Evolutionary conservation across 1,139 yeast species (phyloP).

Genomic region (Hyphopichia burtonii): DNA sequence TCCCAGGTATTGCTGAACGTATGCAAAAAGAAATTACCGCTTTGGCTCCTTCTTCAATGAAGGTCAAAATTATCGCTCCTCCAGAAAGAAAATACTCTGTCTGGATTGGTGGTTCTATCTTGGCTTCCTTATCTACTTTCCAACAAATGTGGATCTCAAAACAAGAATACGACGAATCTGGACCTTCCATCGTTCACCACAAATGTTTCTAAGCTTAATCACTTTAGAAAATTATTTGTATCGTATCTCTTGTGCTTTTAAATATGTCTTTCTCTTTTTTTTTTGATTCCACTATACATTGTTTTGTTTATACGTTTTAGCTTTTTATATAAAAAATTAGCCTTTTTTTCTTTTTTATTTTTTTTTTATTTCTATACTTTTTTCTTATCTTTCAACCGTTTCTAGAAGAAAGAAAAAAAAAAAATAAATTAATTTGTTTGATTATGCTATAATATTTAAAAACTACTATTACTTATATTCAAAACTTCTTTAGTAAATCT

Average conservation of each 20-base stretch:
- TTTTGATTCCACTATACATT: background rate
- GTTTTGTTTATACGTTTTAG: too few species aligned
- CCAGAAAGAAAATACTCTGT: constrained; percentile 99
- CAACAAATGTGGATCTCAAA: constrained; percentile 99
- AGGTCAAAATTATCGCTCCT: constrained; percentile 99
- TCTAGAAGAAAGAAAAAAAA: too few species aligned
- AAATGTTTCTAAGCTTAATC: constrained; percentile 89
- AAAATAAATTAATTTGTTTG: too few species aligned
- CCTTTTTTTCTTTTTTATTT: background rate
- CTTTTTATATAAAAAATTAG: too few species aligned
- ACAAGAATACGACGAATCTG: constrained; percentile 99
- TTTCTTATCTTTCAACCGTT: background rate
- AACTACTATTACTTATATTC: too few species aligned
- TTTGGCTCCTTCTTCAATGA: constrained; percentile 99
- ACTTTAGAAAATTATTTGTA: background rate
- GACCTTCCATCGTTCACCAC: constrained; percentile 99
- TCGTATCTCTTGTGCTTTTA: background rate
- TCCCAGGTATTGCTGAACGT: constrained; percentile 99
- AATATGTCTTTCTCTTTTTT: background rate
- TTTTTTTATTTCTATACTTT: background rate
- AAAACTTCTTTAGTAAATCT: too few species aligned
- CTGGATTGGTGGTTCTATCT: constrained; percentile 99
- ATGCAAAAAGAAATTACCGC: constrained; percentile 99
- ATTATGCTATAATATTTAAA: too few species aligned
- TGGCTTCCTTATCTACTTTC: constrained; percentile 98